Evolutionary conservation across 495 filamentous ascomycete genomes (phyloP).

Genomic region (Xylaria intraflava): DNA sequence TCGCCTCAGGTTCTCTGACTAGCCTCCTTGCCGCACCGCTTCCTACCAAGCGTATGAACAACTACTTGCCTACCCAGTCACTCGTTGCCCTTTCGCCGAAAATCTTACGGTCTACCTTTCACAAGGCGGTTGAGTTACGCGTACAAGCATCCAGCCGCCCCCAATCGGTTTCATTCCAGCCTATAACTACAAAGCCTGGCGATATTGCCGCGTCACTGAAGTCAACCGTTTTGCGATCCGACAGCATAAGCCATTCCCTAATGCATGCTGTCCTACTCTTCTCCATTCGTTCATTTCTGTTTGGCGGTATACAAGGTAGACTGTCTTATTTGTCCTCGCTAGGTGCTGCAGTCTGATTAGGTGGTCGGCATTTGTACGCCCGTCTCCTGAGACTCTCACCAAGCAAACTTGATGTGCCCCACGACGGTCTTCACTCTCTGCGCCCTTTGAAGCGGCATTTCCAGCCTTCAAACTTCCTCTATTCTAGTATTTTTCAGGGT

Average conservation of each 20-base stretch:
- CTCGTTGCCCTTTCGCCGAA: neutral
- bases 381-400: constrained; percentile 13
- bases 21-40: neutral
- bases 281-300: neutral
- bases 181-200: neutral
- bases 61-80: neutral
- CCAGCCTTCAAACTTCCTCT: neutral
- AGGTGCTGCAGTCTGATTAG: constrained; percentile 12
- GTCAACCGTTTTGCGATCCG: neutral
- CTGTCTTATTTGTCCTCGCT: constrained; percentile 17
- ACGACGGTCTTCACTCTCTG: constrained; percentile 8
- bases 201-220: neutral
- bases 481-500: neutral
- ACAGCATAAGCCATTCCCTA: neutral
- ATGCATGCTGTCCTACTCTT: neutral
- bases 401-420: constrained; percentile 9
- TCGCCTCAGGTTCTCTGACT: neutral
- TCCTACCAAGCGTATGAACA: neutral
- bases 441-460: neutral
- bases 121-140: neutral
- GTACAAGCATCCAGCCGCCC: neutral
- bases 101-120: neutral
- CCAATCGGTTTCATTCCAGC: neutral
- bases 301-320: constrained; percentile 13
- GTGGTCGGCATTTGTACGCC: constrained; percentile 24